A percentile compares a stretch with the other conserved stretches of the same genome.
phyloP scores from a whole-genome alignment of 306 rosid genomes.

The Dalbergia cochinchinensis region DNA sequence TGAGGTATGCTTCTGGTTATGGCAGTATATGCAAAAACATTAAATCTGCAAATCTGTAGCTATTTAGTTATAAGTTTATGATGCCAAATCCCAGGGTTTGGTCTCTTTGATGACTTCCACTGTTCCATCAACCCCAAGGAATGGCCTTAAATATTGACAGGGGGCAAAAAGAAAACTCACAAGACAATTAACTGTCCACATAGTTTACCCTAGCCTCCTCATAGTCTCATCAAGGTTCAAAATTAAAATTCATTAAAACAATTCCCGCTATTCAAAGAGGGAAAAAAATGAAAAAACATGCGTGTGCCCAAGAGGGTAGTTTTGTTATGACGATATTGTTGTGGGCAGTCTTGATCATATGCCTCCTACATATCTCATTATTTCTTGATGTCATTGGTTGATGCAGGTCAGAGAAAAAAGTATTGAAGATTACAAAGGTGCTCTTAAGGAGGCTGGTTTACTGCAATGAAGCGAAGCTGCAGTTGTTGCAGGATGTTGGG shows the following conservation, averaged over 20 bases:
- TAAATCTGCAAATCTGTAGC: neutral
- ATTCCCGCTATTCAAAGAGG: neutral
- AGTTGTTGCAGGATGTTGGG: slow-evolving; percentile 33
- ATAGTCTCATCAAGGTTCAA: neutral
- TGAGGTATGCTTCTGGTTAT: slow-evolving; percentile 54
- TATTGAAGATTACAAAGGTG: slow-evolving; percentile 62
- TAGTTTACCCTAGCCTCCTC: neutral
- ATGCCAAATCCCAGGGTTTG: neutral
- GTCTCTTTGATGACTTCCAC: too few species aligned
- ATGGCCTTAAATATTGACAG: too few species aligned
- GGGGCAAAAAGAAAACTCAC: too few species aligned
- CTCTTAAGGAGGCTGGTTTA: slow-evolving; percentile 72
- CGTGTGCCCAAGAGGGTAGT: neutral
- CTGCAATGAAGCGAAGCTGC: slow-evolving; percentile 38
- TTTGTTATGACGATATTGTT: neutral
- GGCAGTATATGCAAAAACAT: neutral
- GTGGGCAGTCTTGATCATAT: neutral
- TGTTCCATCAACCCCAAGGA: too few species aligned
- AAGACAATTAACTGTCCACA: neutral
- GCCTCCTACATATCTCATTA: slow-evolving; percentile 16
- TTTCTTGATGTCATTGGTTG: slow-evolving; percentile 35
- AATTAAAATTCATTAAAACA: neutral
- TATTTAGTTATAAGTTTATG: neutral
- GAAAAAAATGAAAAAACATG: neutral
- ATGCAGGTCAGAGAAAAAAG: slow-evolving; percentile 48